A percentile compares a stretch with the other conserved stretches of the same genome.
Conservation (phyloP, 2,329 filamentous ascomycete species). For the Alternaria sp. region DNA sequence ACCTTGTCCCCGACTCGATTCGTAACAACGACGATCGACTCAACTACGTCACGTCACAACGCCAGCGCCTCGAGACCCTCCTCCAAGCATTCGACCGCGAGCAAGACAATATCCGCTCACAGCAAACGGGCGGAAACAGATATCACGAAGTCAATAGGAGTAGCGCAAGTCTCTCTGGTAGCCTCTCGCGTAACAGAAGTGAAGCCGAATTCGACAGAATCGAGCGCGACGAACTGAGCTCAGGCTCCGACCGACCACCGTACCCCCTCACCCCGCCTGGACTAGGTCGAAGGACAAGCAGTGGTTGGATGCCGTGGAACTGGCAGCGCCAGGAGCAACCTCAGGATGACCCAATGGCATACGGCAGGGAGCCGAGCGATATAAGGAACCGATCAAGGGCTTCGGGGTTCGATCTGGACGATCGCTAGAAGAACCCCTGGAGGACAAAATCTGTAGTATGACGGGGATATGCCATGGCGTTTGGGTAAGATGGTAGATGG, state of each 20-base stretch:
- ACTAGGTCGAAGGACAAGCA: constrained; percentile 43
- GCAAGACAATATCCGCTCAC: constrained; percentile 65
- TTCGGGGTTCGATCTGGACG: constrained; percentile 45
- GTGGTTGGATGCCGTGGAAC: constrained; percentile 62
- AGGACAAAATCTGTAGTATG: constrained; percentile 14
- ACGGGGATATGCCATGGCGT: constrained; percentile 19
- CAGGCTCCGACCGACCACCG: constrained; percentile 58
- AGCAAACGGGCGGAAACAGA: constrained; percentile 54
- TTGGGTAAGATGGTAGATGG: constrained; percentile 13
- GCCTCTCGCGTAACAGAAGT: constrained; percentile 80
- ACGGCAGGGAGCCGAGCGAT: constrained; percentile 42
- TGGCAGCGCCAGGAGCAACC: constrained; percentile 50
- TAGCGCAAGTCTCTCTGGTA: constrained; percentile 42
- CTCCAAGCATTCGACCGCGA: constrained; percentile 82
- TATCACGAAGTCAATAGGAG: constrained; percentile 53
- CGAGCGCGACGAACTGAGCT: constrained; percentile 68
- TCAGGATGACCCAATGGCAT: constrained; percentile 47
- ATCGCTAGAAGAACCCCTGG: constrained; percentile 35
- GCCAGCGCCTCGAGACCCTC: constrained; percentile 76
- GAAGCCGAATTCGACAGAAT: constrained; percentile 92
- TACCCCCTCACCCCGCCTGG: constrained; percentile 48
- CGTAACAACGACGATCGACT: constrained; percentile 71
- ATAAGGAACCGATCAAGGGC: constrained; percentile 37
- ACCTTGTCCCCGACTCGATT: constrained; percentile 75
- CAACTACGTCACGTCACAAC: constrained; percentile 78